Evolutionary conservation across 2,329 filamentous ascomycete genomes (phyloP).

Genomic region (Knufia petricola): DNA sequence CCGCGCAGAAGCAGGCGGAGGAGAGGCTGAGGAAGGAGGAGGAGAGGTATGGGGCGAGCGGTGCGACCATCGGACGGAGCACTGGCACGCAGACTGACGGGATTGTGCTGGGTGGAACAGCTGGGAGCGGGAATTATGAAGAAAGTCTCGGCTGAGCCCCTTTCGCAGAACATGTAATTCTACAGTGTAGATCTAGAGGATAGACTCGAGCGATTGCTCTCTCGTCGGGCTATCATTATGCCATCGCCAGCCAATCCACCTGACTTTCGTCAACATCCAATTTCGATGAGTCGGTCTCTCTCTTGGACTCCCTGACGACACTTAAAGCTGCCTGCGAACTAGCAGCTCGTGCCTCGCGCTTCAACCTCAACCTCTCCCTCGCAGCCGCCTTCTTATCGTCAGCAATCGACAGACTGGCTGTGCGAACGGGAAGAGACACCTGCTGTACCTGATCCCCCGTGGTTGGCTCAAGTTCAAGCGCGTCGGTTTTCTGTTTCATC

Average conservation of each 20-base stretch:
- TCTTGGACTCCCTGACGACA: neutral
- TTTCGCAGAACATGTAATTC: neutral
- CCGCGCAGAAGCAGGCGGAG: constrained; percentile 25
- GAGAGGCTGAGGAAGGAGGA: constrained; percentile 12
- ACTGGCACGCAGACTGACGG: constrained; percentile 17
- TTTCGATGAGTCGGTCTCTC: neutral
- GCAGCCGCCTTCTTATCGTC: constrained; percentile 15
- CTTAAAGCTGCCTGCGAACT: constrained; percentile 6
- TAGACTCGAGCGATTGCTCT: too few species aligned
- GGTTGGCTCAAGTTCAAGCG: too few species aligned
- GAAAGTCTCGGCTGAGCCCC: constrained; percentile 14
- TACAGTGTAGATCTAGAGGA: constrained; percentile 6
- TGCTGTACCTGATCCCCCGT: neutral
- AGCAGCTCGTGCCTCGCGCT: constrained; percentile 12
- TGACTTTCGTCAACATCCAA: constrained; percentile 16
- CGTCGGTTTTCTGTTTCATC: neutral
- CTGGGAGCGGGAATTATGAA: constrained; percentile 3
- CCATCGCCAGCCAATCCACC: constrained; percentile 18
- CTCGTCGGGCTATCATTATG: neutral
- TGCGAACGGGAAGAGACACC: neutral
- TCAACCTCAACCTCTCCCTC: constrained; percentile 14
- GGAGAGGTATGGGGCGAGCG: constrained; percentile 9
- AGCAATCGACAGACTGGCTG: constrained; percentile 8
- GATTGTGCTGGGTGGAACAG: constrained; percentile 3
- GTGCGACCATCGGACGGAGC: constrained; percentile 13